Conservation (phyloP, 768 basidiomycete species). For the Paxillus involutus region DNA sequence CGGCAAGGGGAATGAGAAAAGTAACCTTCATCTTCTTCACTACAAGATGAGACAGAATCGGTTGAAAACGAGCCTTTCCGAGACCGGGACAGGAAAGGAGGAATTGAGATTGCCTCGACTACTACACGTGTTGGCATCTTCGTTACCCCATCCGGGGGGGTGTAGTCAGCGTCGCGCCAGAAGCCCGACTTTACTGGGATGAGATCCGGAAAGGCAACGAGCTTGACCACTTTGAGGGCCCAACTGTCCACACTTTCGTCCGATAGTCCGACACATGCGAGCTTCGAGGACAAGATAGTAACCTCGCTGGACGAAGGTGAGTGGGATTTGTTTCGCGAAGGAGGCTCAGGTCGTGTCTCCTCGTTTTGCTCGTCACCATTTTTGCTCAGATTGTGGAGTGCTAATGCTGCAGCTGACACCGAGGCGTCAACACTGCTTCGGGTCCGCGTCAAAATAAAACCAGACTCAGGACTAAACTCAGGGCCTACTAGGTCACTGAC, state of each 20-base stretch:
- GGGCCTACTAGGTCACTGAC: conserved; percentile 26
- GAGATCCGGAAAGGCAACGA: conserved; percentile 75
- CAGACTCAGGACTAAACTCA: conserved; percentile 33
- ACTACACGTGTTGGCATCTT: conserved; percentile 9
- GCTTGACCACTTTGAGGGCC: conserved; percentile 75
- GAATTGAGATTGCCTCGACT: conserved; percentile 12
- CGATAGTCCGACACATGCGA: conserved; percentile 74
- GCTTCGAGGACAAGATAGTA: conserved; percentile 61
- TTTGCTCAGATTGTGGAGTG: conserved; percentile 6
- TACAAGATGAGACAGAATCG: conserved; percentile 25
- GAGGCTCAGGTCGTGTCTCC: conserved; percentile 5
- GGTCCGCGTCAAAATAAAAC: conserved; percentile 51
- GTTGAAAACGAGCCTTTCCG: conserved; percentile 24
- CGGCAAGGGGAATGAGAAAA: conserved; percentile 56
- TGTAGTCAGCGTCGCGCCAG: conserved; percentile 3
- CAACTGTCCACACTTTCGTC: conserved; percentile 69
- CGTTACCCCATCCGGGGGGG: background rate
- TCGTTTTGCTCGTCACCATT: conserved; percentile 3
- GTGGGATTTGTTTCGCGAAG: conserved; percentile 41
- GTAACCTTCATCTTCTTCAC: conserved; percentile 51
- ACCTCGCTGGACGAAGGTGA: conserved; percentile 63
- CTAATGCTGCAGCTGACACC: conserved; percentile 9
- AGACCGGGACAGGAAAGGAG: conserved; percentile 21
- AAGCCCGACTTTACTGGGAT: conserved; percentile 37
- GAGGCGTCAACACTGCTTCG: conserved; percentile 39